These are phyloP conservation scores for Coemansia guatemalensis DNA, from an alignment of 192 early-diverging fungal species.

Conservation along the genomic window DNA sequence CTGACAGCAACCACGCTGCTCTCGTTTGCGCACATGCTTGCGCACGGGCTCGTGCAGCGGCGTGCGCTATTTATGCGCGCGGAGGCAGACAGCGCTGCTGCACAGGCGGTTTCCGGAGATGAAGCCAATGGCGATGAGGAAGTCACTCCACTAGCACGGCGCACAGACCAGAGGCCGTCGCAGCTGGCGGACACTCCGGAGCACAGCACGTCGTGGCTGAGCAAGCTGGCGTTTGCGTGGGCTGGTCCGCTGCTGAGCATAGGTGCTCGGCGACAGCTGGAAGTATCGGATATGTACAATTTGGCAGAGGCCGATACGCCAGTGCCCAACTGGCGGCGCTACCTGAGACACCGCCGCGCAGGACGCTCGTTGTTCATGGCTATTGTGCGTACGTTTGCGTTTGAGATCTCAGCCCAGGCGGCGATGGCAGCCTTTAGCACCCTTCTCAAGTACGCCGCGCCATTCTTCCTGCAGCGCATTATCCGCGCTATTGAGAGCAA, in stretches of 20 bases:
- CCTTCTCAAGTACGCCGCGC: slow-evolving; percentile 48
- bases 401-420: slow-evolving; percentile 49
- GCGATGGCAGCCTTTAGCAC: slow-evolving; percentile 28
- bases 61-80: slow-evolving; percentile 27
- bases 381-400: slow-evolving; percentile 38
- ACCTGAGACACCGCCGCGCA: slow-evolving; percentile 17
- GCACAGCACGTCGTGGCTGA: slow-evolving; percentile 22
- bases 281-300: slow-evolving; percentile 60
- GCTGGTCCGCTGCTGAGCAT: slow-evolving; percentile 59
- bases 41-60: slow-evolving; percentile 19
- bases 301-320: slow-evolving; percentile 56
- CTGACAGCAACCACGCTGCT: slow-evolving; percentile 10
- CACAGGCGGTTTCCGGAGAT: not conserved
- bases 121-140: not conserved
- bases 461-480: slow-evolving; percentile 62
- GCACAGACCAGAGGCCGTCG: slow-evolving; percentile 7
- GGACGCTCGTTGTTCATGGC: slow-evolving; percentile 39
- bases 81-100: slow-evolving; percentile 5
- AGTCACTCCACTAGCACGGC: slow-evolving; percentile 26
- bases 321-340: slow-evolving; percentile 35
- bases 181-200: slow-evolving; percentile 40
- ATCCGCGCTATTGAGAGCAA: slow-evolving; percentile 56
- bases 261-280: slow-evolving; percentile 57
- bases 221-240: slow-evolving; percentile 57
- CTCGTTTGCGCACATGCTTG: not conserved